Percentiles rank a stretch among this genome's conserved stretches.
These are phyloP conservation scores for Orobanche coerulescens DNA, from an alignment of 257 asterid genomes.

Conservation along the genomic window DNA sequence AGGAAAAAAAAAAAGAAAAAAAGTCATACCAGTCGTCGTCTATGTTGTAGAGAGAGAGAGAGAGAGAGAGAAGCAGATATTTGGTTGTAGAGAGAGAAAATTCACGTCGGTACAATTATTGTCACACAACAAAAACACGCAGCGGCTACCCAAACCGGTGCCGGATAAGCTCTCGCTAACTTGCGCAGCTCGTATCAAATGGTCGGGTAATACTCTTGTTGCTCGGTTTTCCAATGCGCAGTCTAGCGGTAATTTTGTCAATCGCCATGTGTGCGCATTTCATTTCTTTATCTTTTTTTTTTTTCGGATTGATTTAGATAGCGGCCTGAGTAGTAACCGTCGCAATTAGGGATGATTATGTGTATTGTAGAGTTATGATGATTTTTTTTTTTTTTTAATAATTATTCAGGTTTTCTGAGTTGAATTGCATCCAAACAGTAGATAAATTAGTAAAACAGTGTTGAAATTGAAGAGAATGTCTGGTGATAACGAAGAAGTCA, in stretches of 20 bases:
- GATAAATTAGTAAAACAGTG: conserved; percentile 5
- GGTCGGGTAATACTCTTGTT: background rate
- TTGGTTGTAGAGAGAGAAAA: conserved; percentile 19
- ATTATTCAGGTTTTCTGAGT: conserved; percentile 21
- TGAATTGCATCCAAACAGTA: conserved; percentile 6
- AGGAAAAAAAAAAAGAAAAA: no score
- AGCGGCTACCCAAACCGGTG: background rate
- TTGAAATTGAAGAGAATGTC: conserved; percentile 42
- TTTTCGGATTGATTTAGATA: no score
- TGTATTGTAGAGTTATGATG: conserved; percentile 5
- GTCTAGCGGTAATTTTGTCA: background rate
- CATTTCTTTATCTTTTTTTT: background rate
- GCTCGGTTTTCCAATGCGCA: background rate
- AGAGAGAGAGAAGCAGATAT: background rate
- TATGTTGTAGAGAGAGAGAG: conserved; percentile 26
- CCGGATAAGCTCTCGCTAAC: background rate
- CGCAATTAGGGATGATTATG: conserved; percentile 4
- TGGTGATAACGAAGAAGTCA: conserved; percentile 55
- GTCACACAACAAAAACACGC: background rate
- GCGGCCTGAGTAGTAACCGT: background rate
- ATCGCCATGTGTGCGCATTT: background rate
- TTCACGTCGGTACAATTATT: conserved; percentile 1
- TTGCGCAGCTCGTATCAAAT: background rate
- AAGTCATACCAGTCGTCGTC: conserved; percentile 33
- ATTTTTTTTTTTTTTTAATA: conserved; percentile 5